Evolutionary conservation across 1,284 basidiomycete species (phyloP), one percentile per base, ranked within the genome.

Genomic region (Boletus smithii): DNA sequence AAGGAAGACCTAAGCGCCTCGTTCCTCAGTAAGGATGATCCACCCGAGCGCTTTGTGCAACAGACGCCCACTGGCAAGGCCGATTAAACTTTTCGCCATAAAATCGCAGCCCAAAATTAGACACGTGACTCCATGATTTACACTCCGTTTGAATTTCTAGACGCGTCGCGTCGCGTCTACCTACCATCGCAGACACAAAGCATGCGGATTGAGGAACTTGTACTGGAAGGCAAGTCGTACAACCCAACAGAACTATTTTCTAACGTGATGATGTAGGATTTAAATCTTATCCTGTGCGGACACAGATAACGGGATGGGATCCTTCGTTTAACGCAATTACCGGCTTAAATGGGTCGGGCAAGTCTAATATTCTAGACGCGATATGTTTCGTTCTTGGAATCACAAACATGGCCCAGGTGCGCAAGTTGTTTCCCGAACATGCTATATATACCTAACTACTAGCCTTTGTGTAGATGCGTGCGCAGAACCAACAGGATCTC

Each of bases 381-480:
- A 97, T 97, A 69, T 95, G 91, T 68, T 97, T 97, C 66, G 93
- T 97, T 9, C 76, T 97, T n/a, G 95, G 95, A 18, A 89, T 97
- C 55, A 97, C 92, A 2, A 95, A 97, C 67, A 88, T 95, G 85
- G 75, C 85, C 10, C 85, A 85, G 55, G 92, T 88, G 54, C 47
- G 78, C 65, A 46, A 24, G 2, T 16, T 8, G 9, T 18, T 30
- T 31, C 8, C 4, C 0, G 0, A 3, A 8, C 24, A 37, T 48
- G 34, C 17, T 41, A 3, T 5, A 2, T 41, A 4, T 4, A 2
- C 5, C 14, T 36, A 26, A 31, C 29, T n/a, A 20, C 29, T 16
- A 20, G 9, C 23, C 16, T 24, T 32, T 27, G 34, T 37, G 37
- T 30, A 94, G 92, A 91, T 98, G 75, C 88, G 95, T 53, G 97